Base-by-base conservation (phyloP, 169 alveolate species). In the Eimeria necatrix region DNA sequence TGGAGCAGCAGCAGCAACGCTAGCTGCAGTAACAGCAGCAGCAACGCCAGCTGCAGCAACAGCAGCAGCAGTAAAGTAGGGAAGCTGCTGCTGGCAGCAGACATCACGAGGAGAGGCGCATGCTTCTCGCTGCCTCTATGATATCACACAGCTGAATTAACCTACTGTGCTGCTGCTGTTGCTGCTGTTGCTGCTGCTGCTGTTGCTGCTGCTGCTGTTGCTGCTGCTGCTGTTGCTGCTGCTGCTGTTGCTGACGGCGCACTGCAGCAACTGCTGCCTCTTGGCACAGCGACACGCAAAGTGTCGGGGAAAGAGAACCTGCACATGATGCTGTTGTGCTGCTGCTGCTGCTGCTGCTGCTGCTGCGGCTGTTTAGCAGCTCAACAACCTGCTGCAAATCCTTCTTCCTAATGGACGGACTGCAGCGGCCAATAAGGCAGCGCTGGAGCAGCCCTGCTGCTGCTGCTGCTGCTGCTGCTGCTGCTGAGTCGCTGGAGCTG, bases 181-280 rank as follows among this genome's bases (percentile, higher is more conserved):
- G 16, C 48, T 41, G 48, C 59, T 76, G 87, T 68, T 22, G 56
- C 14, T 22, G 16, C 12, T 41, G 48, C 59, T 8, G 20, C 59
- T 49, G 18, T 48, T 76, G 87, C 64, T 48, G 64, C 87, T 32
- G 87, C 61, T 76, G 87, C 87, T 76, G 41, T 5, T 9, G 41
- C 5, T n/a, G 18, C 26, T 64, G 87, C 64, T 48, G 87, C 87
- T 32, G 87, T n/a, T 64, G 76, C 76, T 64, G 41, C 18, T 9
- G 41, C n/a, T n/a, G n/a, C 78, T 68, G 78, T 3, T n/a, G 78
- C 78, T 18, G 78, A 7, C 78, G n/a, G 41, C 78, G n/a, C n/a
- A 68, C 78, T 68, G 87, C 87, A 41, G 87, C 87, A 49, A 76
- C 87, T 5, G 87, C 87, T 41, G 87, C 87, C 87, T 76, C 87